Percentiles rank a stretch among this genome's conserved stretches.
phyloP scores from a whole-genome alignment of 805 yeast genomes.

The Sugiyamaella valdiviana region DNA sequence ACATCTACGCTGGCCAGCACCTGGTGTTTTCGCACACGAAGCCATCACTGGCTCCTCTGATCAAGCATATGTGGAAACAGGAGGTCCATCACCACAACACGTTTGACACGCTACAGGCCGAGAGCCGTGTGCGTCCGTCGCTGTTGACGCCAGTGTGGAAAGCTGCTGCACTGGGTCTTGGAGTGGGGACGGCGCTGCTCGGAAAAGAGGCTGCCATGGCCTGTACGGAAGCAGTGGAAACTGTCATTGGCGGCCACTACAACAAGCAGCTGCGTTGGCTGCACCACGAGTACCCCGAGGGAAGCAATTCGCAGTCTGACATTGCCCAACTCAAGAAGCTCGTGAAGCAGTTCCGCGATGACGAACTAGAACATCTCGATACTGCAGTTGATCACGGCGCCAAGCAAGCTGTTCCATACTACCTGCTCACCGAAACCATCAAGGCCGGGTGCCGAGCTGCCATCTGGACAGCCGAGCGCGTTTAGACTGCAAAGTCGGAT shows the following conservation, averaged over 20 bases:
- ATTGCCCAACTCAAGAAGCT: conserved; percentile 50
- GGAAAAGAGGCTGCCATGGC: conserved; percentile 99
- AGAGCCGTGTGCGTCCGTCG: conserved; percentile 84
- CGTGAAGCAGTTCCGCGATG: conserved; percentile 79
- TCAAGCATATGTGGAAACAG: conserved; percentile 98
- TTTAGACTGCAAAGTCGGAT: too few relatives aligned
- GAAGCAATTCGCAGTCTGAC: conserved; percentile 39
- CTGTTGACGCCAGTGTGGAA: conserved; percentile 91
- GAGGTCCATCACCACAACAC: conserved; percentile 86
- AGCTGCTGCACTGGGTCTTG: conserved; percentile 79
- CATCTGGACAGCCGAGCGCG: conserved; percentile 82
- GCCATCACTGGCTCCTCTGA: conserved; percentile 70
- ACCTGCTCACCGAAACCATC: conserved; percentile 80
- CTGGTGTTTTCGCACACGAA: conserved; percentile 60
- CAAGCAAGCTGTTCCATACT: conserved; percentile 86
- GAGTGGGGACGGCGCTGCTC: conserved; percentile 75
- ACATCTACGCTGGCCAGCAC: conserved; percentile 88
- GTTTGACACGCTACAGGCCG: conserved; percentile 68
- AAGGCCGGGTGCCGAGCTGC: conserved; percentile 82
- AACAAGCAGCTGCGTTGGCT: conserved; percentile 80
- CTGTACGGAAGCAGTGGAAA: conserved; percentile 97
- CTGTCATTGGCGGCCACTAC: conserved; percentile 95
- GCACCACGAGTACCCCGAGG: conserved; percentile 51
- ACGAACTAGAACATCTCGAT: conserved; percentile 89
- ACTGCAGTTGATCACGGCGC: conserved; percentile 92